Conservation (phyloP, 768 basidiomycete species). For the Macrocybe gigantea region DNA sequence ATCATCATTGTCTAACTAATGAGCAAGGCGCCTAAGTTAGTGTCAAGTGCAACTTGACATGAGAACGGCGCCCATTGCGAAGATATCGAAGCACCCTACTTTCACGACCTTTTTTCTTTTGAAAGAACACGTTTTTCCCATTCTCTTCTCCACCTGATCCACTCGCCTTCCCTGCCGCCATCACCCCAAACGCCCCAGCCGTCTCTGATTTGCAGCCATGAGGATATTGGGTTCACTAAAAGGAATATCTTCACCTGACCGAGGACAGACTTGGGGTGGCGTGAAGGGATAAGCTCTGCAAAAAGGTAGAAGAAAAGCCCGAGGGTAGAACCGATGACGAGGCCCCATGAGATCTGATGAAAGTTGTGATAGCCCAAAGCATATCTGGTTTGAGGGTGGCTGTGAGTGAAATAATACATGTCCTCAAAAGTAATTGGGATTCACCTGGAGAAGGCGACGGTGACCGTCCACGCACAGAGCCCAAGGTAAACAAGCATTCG, state of each 20-base stretch:
- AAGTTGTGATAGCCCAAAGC: slow-evolving; percentile 69
- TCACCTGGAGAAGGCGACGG: slow-evolving; percentile 78
- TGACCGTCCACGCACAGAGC: slow-evolving; percentile 48
- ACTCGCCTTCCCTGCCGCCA: slow-evolving; percentile 70
- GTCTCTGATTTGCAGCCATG: slow-evolving; percentile 70
- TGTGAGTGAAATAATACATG: no score
- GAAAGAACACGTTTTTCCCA: slow-evolving; percentile 37
- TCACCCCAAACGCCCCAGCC: slow-evolving; percentile 81
- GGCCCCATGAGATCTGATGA: slow-evolving; percentile 73
- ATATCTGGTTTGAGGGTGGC: slow-evolving; percentile 34
- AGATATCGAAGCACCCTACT: slow-evolving; percentile 2
- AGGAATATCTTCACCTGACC: slow-evolving; percentile 43
- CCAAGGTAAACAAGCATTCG: slow-evolving; percentile 40
- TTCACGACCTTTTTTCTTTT: slow-evolving; percentile 15
- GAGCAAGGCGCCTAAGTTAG: no score
- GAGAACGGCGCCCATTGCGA: no score
- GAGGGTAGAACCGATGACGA: slow-evolving; percentile 52
- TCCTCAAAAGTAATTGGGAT: no score
- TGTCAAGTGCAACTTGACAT: no score
- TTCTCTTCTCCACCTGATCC: slow-evolving; percentile 55
- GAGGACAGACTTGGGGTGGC: slow-evolving; percentile 45
- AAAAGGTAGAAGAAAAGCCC: slow-evolving; percentile 51
- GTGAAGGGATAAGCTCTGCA: slow-evolving; percentile 52
- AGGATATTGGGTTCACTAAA: slow-evolving; percentile 50
- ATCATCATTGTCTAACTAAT: no score